Percentiles rank a stretch among this genome's conserved stretches.
phyloP scores from a whole-genome alignment of 768 basidiomycete genomes.

The Serendipita sp. region DNA sequence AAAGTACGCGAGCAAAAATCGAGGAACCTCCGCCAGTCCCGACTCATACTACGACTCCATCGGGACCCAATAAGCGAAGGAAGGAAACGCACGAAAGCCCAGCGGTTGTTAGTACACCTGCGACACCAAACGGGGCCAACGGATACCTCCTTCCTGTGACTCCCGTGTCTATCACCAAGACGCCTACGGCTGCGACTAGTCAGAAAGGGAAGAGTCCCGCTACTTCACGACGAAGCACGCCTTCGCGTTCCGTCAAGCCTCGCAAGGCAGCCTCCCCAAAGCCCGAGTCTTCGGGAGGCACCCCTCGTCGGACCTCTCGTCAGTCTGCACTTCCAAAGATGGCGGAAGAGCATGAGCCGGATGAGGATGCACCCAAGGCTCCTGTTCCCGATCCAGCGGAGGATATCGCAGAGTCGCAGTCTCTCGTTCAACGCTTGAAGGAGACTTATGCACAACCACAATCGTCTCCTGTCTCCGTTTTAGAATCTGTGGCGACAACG shows the following conservation, averaged over 20 bases:
- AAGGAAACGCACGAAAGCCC: constrained; percentile 7
- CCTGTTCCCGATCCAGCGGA: constrained; percentile 47
- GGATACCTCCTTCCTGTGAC: constrained; percentile 29
- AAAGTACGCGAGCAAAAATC: constrained; percentile 16
- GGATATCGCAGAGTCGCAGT: constrained; percentile 65
- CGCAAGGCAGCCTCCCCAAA: constrained; percentile 10
- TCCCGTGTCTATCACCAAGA: not conserved
- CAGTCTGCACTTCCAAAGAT: constrained; percentile 12
- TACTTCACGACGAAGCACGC: constrained; percentile 14
- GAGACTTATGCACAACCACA: constrained; percentile 31
- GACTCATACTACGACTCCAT: constrained; percentile 20
- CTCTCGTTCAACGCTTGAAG: constrained; percentile 58
- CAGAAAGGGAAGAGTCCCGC: constrained; percentile 25
- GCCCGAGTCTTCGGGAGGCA: constrained; percentile 20
- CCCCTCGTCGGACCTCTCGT: constrained; percentile 23
- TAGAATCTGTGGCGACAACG: constrained; percentile 16
- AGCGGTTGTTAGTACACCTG: constrained; percentile 10
- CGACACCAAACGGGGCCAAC: constrained; percentile 14
- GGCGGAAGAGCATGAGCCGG: constrained; percentile 47
- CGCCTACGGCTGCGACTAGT: not conserved
- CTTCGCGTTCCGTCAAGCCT: constrained; percentile 23
- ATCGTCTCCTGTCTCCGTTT: not conserved
- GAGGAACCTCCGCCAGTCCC: constrained; percentile 23
- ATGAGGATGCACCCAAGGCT: constrained; percentile 31
- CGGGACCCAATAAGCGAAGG: constrained; percentile 11